Base-by-base conservation (phyloP, 106 monocot genomes). In the Triglochin maritima region DNA sequence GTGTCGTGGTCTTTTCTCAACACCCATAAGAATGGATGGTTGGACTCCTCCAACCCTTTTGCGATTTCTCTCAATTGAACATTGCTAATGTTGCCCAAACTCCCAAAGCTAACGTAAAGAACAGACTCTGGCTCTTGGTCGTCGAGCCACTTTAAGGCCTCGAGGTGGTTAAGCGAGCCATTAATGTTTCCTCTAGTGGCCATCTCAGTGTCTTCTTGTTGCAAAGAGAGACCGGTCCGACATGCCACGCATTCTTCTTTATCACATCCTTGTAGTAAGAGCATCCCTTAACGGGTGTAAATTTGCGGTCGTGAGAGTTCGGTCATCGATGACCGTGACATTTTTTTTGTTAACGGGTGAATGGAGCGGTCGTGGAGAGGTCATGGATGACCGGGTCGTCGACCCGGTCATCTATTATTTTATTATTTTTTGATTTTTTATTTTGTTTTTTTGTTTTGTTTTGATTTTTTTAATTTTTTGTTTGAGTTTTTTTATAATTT, bases 101-200 rank as follows among this genome's bases (percentile, higher is more conserved):
- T 73, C 41, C 73, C 73, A 57, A 73, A 73, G 65, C 73, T 65
- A 12, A 73, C 46, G 64, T 65, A 73, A 2, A 73, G 9, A 16
- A 73, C 73, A 4, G 73, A 73, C 4, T 56, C 42, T 4, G 73
- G 56, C 45, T 54, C 17, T 48, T 65, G 55, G 12, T 54, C 46
- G 29, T 65, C 46, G 8, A 73, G 57, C 73, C 73, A 73, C 2
- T 16, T 16, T 29, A 49, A 29, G 56, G 14, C 46, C 3, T 16
- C 29, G 49, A 3, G 6, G 5, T 50, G 16, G 50, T 50, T 47
- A 44, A 44, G 42, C 10, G 64, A 48, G 44, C 0, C 11, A n/a
- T n/a, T n/a, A 7, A 7, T 4, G 2, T 7, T 10, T 2, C 43
- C 49, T 12, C 64, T n/a, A 48, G 42, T 48, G 64, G 47, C 54